Conservation (phyloP, 2,329 filamentous ascomycete genomes). For the Hysterium pulicare region DNA sequence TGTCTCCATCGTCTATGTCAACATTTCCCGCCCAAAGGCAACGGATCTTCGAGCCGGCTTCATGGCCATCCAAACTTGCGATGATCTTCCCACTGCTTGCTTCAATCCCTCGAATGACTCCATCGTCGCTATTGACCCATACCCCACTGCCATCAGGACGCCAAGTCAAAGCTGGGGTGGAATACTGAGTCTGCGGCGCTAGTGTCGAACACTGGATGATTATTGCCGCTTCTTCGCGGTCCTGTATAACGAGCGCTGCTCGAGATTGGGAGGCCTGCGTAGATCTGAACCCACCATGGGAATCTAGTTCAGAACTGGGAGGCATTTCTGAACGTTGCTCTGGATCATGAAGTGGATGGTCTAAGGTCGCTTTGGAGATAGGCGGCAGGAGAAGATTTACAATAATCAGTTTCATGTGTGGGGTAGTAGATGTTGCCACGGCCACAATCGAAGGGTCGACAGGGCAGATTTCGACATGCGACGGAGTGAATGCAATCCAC, state of each 20-base stretch:
- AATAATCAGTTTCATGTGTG: slow-evolving; percentile 61
- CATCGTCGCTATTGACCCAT: slow-evolving; percentile 65
- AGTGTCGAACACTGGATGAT: slow-evolving; percentile 57
- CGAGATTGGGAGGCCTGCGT: slow-evolving; percentile 53
- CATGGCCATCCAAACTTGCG: slow-evolving; percentile 52
- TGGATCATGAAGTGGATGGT: too few species aligned
- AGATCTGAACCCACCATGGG: slow-evolving; percentile 11
- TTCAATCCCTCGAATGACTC: slow-evolving; percentile 59
- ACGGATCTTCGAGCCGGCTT: slow-evolving; percentile 56
- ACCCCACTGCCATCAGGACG: slow-evolving; percentile 59
- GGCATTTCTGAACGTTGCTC: slow-evolving; percentile 5
- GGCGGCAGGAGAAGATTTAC: slow-evolving; percentile 55
- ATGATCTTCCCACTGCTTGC: slow-evolving; percentile 56
- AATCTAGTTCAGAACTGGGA: slow-evolving; percentile 4
- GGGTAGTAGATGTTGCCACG: slow-evolving; percentile 58
- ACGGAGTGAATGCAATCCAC: slow-evolving; percentile 63
- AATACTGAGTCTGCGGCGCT: slow-evolving; percentile 63
- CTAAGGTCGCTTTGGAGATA: slow-evolving; percentile 9
- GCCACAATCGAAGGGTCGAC: slow-evolving; percentile 54
- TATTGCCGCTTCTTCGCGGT: slow-evolving; percentile 60
- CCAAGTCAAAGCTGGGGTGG: slow-evolving; percentile 61
- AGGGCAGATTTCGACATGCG: slow-evolving; percentile 55
- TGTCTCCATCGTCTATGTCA: slow-evolving; percentile 18
- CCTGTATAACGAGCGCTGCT: slow-evolving; percentile 50
- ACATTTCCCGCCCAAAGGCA: slow-evolving; percentile 56